Conservation (phyloP, 78 protist genomes). For the Speleostelium caveatum region DNA sequence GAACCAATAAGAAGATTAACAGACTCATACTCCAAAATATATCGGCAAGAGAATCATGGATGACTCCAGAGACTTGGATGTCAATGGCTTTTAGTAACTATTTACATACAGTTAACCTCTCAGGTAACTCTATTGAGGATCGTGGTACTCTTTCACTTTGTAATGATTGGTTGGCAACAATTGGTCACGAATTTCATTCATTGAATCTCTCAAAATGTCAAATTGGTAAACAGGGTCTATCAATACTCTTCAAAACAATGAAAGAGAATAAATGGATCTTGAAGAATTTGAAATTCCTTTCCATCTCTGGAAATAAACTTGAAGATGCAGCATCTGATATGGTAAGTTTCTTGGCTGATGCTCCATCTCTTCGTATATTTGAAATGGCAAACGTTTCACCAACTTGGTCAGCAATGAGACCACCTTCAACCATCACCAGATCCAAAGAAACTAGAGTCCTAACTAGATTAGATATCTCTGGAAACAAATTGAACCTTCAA, state of each 20-base stretch:
- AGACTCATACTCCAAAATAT: constrained; percentile 34
- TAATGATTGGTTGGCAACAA: constrained; percentile 58
- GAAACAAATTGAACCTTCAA: constrained; percentile 2
- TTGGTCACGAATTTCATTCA: constrained; percentile 41
- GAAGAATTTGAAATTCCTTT: constrained; percentile 57
- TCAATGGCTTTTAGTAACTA: constrained; percentile 61
- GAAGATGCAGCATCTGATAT: constrained; percentile 38
- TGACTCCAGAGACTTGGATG: constrained; percentile 80
- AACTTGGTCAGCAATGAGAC: constrained; percentile 44
- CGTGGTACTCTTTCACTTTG: constrained; percentile 55
- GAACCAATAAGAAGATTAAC: constrained; percentile 18
- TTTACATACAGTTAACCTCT: constrained; percentile 39
- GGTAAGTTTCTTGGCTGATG: constrained; percentile 57
- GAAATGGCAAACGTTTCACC: constrained; percentile 39
- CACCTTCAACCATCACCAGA: constrained; percentile 14
- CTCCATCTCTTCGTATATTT: constrained; percentile 31
- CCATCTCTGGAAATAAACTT: constrained; percentile 39
- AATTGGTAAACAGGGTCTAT: constrained; percentile 60
- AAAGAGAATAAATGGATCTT: constrained; percentile 61
- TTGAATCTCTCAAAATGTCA: constrained; percentile 52
- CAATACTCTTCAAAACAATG: constrained; percentile 25
- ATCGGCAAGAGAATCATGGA: constrained; percentile 56
- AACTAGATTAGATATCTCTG: constrained; percentile 31
- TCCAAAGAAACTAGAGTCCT: constrained; percentile 64
- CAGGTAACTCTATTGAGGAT: constrained; percentile 72